Evolutionary conservation across 148 eudicot species (phyloP), one percentile per base, ranked within the genome.

Genomic region (Dysphania ambrosioides): DNA sequence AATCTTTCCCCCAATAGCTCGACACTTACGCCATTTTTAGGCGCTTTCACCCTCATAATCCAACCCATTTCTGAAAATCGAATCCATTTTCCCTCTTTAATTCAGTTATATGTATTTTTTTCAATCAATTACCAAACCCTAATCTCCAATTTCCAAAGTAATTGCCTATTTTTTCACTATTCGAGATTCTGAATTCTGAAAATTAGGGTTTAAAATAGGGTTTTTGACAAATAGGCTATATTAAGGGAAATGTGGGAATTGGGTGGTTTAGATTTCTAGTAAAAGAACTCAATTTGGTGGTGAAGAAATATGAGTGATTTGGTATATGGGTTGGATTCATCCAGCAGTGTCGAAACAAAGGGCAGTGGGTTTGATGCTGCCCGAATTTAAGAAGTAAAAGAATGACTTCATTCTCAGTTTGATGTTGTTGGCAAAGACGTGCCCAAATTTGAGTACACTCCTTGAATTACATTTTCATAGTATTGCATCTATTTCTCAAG

Each of bases 371-470:
- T 87, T 78, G 98, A 95, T 80, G 88, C 99, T 63, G 83, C 71
- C 59, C 84, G 91, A 60, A 89, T 95, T 73, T 86, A 93, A 29
- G 97, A 95, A 79, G 96, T 95, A 56, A 95, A 95, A 83, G 78
- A 92, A 26, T 95, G 99, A 97, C 87, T 95, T 8, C 81, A 77
- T 24, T 83, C 97, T 66, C 97, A 92, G 72, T 92, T 95, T 56
- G 96, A 90, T 72, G 86, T 86, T 8, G 96, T 70, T 34, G 99
- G 99, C 0, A 92, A 87, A 81, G 99, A 92, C 72, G 90, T 95
- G 11, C 99, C 97, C 11, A 90, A 90, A 70, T 95, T 95, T 56
- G 97, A 92, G 77, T 95, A 90, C 85, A 95, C 96, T 1, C 89
- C 99, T 41, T 72, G 90, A 6, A 91, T 92, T 86, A 31, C 87